Conservation (phyloP, 805 yeast genomes). For the Danielia reshetovae region DNA sequence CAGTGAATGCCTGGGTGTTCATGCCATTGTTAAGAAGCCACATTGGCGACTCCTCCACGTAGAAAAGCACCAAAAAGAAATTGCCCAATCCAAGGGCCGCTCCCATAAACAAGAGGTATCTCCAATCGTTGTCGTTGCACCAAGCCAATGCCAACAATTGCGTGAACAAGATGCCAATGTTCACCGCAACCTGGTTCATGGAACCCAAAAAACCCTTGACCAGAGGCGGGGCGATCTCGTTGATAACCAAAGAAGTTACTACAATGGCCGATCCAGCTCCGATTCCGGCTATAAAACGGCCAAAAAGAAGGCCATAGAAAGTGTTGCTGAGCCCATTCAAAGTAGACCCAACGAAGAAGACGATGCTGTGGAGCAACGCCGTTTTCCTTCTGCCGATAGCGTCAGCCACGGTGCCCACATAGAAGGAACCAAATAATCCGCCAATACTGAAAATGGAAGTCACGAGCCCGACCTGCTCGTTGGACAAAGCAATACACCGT, state of each 20-base stretch:
- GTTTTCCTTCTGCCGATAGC: conserved; percentile 58
- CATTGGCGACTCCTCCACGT: conserved; percentile 74
- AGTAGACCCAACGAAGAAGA: conserved; percentile 60
- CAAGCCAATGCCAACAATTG: conserved; percentile 69
- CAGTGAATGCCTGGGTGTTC: conserved; percentile 36
- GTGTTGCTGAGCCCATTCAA: conserved; percentile 50
- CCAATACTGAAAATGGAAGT: conserved; percentile 83
- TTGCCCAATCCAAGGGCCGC: conserved; percentile 49
- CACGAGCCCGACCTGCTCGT: conserved; percentile 61
- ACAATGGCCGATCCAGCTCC: conserved; percentile 90
- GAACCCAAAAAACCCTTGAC: conserved; percentile 80
- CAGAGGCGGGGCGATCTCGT: conserved; percentile 69
- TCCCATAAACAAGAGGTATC: conserved; percentile 64
- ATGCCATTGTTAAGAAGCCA: conserved; percentile 62
- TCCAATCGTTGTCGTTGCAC: conserved; percentile 69
- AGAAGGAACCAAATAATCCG: conserved; percentile 70
- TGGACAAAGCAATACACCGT: conserved; percentile 56
- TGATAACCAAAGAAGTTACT: conserved; percentile 75
- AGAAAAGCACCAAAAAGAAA: conserved; percentile 33
- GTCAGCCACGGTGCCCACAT: conserved; percentile 65
- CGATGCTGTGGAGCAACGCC: conserved; percentile 46
- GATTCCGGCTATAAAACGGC: conserved; percentile 75
- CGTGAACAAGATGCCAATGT: conserved; percentile 77
- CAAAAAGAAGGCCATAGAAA: conserved; percentile 46
- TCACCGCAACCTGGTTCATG: conserved; percentile 83